Evolutionary conservation across 2,329 filamentous ascomycete species (phyloP).

Genomic region (Colletotrichum horii): DNA sequence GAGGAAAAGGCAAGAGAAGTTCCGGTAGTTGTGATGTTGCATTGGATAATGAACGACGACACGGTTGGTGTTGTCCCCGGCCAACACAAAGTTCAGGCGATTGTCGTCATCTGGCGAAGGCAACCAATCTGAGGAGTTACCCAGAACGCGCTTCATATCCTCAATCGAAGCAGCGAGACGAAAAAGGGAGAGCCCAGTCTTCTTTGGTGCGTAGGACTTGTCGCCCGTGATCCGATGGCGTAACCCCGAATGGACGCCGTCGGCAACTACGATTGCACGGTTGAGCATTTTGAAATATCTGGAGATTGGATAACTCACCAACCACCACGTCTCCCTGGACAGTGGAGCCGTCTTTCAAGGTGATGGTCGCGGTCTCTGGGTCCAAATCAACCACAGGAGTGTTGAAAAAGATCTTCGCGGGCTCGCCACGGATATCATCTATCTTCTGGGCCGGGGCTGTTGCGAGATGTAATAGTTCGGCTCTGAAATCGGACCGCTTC

Average conservation of each 20-base stretch:
- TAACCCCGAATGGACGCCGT: neutral
- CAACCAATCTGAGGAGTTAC: neutral
- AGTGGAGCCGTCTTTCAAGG: neutral
- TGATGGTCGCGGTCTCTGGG: neutral
- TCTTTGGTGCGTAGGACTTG: neutral
- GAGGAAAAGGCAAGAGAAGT: neutral
- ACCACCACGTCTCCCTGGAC: neutral
- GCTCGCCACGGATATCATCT: neutral
- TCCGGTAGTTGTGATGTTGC: neutral
- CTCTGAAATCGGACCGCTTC: neutral
- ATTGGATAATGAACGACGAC: neutral
- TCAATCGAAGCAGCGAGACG: neutral
- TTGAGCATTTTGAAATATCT: neutral
- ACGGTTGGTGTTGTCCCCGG: neutral
- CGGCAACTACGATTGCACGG: neutral
- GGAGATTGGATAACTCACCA: neutral
- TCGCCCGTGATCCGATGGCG: neutral
- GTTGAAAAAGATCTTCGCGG: neutral
- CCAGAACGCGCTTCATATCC: neutral
- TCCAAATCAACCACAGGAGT: neutral
- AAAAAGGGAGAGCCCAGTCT: neutral
- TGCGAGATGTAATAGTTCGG: neutral
- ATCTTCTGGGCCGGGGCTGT: neutral
- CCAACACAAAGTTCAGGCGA: neutral
- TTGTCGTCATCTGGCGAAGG: neutral